phyloP scores from a whole-genome alignment of 2,329 filamentous ascomycete genomes.

The Colletotrichum cordylinicola region DNA sequence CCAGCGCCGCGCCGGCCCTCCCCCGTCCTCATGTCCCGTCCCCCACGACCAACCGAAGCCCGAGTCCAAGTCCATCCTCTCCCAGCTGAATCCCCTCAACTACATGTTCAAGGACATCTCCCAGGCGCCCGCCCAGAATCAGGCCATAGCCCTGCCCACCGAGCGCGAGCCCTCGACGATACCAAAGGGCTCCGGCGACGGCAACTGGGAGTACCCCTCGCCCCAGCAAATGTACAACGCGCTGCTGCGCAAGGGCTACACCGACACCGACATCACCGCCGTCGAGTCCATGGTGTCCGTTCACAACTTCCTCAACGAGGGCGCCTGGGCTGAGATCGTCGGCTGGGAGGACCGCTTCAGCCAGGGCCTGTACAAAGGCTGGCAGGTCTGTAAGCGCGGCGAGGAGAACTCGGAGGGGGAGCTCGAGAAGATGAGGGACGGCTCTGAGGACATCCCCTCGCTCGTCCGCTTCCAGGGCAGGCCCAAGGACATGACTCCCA shows the following conservation, averaged over 20 bases:
- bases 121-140: conserved; percentile 76
- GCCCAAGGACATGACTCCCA: conserved; percentile 89
- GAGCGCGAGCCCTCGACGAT: conserved; percentile 87
- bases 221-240: conserved; percentile 99
- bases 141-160: conserved; percentile 77
- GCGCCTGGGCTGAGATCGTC: conserved; percentile 94
- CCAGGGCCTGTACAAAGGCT: conserved; percentile 73
- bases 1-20: conserved; percentile 24
- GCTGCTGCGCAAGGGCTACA: conserved; percentile 93
- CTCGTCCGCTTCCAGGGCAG: conserved; percentile 88
- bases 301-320: conserved; percentile 98
- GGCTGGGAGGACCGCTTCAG: conserved; percentile 91
- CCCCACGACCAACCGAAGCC: conserved; percentile 41
- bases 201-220: conserved; percentile 97
- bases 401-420: conserved; percentile 64
- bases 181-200: conserved; percentile 78
- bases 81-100: conserved; percentile 75
- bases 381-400: conserved; percentile 75
- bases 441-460: conserved; percentile 67
- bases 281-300: conserved; percentile 97
- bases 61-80: conserved; percentile 53
- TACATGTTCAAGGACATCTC: conserved; percentile 93
- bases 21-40: conserved; percentile 50
- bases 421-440: conserved; percentile 56
- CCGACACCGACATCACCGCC: conserved; percentile 89